phyloP scores from a whole-genome alignment of 2,329 filamentous ascomycete species.

The Fusarium haematococcum region DNA sequence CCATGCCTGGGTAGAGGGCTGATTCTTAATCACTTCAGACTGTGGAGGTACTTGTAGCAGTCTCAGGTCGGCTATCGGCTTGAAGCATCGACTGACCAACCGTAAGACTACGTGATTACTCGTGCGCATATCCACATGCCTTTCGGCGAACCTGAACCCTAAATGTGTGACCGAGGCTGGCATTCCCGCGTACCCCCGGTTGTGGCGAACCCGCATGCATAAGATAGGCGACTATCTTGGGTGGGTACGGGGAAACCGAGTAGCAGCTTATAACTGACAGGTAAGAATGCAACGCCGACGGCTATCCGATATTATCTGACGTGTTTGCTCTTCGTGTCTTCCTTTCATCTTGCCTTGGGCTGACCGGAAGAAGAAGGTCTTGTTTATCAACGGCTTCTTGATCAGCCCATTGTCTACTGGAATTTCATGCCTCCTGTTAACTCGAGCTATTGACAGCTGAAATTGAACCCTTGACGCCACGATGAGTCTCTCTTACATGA shows the following conservation, averaged over 20 bases:
- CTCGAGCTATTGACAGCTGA: not conserved
- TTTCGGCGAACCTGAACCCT: not conserved
- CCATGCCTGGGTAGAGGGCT: not conserved
- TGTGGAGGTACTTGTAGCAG: not conserved
- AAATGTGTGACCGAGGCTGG: not conserved
- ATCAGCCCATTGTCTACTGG: not conserved
- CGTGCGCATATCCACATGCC: not conserved
- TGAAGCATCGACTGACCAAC: not conserved
- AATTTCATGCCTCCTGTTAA: not conserved
- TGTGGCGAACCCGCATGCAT: not conserved
- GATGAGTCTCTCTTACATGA: not conserved
- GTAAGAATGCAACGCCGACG: not conserved
- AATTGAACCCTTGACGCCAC: not conserved
- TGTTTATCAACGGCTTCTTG: not conserved
- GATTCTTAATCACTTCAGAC: not conserved
- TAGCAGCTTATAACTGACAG: not conserved
- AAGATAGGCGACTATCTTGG: not conserved
- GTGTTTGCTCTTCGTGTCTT: not conserved
- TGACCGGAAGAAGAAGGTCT: not conserved
- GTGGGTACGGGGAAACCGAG: constrained; percentile 4
- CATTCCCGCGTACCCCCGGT: not conserved
- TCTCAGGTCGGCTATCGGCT: not conserved
- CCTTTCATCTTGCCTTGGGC: not conserved
- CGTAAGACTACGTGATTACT: not conserved
- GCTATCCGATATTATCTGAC: not conserved